Conservation (phyloP, 2,329 filamentous ascomycete species). For the Penicillium hordei region DNA sequence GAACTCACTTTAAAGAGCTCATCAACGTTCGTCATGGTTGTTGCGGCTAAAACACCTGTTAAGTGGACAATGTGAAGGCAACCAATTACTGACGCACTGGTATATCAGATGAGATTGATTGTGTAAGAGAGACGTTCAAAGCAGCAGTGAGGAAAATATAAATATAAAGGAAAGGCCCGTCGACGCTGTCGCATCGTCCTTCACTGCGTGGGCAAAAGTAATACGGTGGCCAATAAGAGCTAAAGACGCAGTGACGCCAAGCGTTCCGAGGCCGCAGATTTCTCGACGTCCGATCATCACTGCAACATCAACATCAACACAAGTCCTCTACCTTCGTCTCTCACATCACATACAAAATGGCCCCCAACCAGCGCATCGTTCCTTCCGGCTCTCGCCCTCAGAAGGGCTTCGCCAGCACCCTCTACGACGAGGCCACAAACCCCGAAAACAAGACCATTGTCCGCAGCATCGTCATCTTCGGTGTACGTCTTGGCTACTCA, state of each 20-base stretch:
- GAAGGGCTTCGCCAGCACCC: constrained; percentile 56
- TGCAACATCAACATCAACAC: constrained; percentile 8
- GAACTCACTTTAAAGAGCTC: constrained; percentile 57
- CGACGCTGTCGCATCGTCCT: constrained; percentile 6
- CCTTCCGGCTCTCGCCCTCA: constrained; percentile 50
- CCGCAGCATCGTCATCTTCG: constrained; percentile 66
- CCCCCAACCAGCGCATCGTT: constrained; percentile 60
- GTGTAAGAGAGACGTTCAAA: background rate
- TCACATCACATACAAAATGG: constrained; percentile 50
- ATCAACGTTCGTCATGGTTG: constrained; percentile 59
- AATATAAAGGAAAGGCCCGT: background rate
- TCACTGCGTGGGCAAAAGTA: constrained; percentile 19
- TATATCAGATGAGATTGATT: background rate
- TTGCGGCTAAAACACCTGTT: constrained; percentile 18
- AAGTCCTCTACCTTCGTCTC: constrained; percentile 1
- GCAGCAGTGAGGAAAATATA: background rate
- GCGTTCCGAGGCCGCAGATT: constrained; percentile 33
- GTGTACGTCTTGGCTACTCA: constrained; percentile 51
- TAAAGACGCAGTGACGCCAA: constrained; percentile 37
- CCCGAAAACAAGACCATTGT: constrained; percentile 69
- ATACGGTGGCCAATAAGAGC: constrained; percentile 25
- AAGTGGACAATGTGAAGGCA: background rate
- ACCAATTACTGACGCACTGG: background rate
- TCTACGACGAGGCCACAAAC: constrained; percentile 63
- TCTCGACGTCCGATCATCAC: constrained; percentile 25